Evolutionary conservation across 1,284 basidiomycete genomes (phyloP).

Genomic region (Coniophora puteana): DNA sequence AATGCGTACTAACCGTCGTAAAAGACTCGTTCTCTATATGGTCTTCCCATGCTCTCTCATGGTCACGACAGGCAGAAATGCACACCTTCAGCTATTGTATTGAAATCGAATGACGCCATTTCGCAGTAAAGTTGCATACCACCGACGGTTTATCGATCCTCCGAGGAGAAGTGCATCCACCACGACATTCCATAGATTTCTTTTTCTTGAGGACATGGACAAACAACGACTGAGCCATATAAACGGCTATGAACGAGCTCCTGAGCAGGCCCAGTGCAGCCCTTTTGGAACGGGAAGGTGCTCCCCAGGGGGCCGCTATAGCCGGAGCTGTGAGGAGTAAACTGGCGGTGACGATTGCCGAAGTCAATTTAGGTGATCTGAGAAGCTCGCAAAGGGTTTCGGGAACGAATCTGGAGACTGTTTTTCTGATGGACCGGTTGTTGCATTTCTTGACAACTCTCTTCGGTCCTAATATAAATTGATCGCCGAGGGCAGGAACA

Average conservation of each 20-base stretch:
- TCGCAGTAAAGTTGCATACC: neutral
- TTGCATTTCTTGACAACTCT: no score
- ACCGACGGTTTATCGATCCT: neutral
- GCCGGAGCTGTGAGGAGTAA: no score
- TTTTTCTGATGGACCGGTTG: no score
- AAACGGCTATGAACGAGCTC: neutral
- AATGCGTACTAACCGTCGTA: slow-evolving; percentile 3
- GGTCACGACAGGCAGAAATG: slow-evolving; percentile 7
- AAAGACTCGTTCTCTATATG: slow-evolving; percentile 5
- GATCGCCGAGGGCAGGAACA: no score
- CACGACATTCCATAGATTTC: neutral
- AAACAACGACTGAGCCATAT: neutral
- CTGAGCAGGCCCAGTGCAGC: no score
- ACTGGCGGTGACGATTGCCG: no score
- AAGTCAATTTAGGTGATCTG: no score
- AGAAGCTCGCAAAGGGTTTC: no score
- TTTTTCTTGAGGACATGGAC: neutral
- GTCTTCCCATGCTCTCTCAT: slow-evolving; percentile 7
- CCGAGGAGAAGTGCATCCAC: neutral
- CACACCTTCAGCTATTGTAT: slow-evolving; percentile 5
- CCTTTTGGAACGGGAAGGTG: no score
- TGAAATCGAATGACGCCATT: neutral
- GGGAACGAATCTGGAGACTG: no score
- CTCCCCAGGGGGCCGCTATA: no score
- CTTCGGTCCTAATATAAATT: no score